phyloP scores from a whole-genome alignment of 2,329 filamentous ascomycete species.

The Conoideocrella luteorostrata region DNA sequence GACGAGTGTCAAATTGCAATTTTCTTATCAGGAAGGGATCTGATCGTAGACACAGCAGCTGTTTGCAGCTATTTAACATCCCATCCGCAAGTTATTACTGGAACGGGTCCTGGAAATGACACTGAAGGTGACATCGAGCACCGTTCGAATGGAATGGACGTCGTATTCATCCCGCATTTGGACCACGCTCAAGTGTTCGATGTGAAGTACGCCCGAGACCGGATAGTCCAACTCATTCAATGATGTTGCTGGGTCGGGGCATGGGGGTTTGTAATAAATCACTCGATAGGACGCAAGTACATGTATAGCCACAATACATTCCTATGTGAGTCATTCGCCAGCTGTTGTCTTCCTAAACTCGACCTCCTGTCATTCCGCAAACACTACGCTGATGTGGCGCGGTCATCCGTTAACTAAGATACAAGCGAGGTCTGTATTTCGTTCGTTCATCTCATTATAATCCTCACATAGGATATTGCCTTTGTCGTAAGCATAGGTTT shows the following conservation, averaged over 20 bases:
- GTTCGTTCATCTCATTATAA: constrained; percentile 63
- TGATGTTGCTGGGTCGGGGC: constrained; percentile 15
- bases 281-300: neutral
- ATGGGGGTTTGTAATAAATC: too few species aligned
- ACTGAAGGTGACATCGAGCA: constrained; percentile 8
- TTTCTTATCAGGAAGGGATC: constrained; percentile 51
- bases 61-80: constrained; percentile 49
- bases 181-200: constrained; percentile 62
- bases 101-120: constrained; percentile 12
- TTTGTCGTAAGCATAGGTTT: too few species aligned
- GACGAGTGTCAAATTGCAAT: constrained; percentile 42
- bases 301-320: neutral
- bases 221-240: constrained; percentile 23
- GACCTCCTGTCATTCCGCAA: constrained; percentile 60
- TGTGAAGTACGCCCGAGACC: constrained; percentile 18
- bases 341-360: constrained; percentile 25
- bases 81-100: constrained; percentile 10
- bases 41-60: constrained; percentile 56
- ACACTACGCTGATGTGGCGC: constrained; percentile 54
- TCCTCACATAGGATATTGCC: constrained; percentile 66
- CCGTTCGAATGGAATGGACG: constrained; percentile 34
- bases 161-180: constrained; percentile 53
- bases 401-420: constrained; percentile 58
- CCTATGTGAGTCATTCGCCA: constrained; percentile 12
- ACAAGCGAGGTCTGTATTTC: constrained; percentile 55